Evolutionary conservation across 1,284 basidiomycete genomes (phyloP), one percentile per base, ranked within the genome.

Genomic region (Papiliotrema nemorosa): DNA sequence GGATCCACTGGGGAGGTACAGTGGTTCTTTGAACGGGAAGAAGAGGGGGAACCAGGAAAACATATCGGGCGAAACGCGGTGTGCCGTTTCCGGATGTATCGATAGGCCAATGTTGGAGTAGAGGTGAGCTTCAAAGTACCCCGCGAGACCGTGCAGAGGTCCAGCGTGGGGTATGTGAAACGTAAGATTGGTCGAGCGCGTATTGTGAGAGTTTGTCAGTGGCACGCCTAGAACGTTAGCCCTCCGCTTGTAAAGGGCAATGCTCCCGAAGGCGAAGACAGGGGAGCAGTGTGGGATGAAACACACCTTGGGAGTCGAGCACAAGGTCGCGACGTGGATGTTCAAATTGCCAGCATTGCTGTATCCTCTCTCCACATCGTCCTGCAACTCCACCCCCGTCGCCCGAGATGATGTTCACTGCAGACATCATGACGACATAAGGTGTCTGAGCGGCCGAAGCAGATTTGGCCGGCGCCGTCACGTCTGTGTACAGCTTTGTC

Each of bases 21-120:
- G 75, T 1, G 94, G 90, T 62, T 94, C 88, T 85, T 85, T 87
- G 68, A 93, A 82, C 1, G 94, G 94, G 75, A 99, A 96, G 77
- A 91, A 97, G 29, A 97, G 78, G 0, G 96, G 96, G 78, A 99
- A 99, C 96, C 96, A 99, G 64, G 90, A 94, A 54, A 97, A 79
- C 94, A 98, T 97, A 62, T 97, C 87, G 61, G 88, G 88, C 16
- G 88, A 90, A 47, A 92, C 80, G 44, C 82, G 75, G 49, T 88
- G 83, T 73, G 87, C 86, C 43, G 85, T 84, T 50, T 91, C 84
- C 0, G 96, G 96, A 70, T 97, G 92, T 44, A 96, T 99, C 62
- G 90, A 96, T 33, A 98, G 78, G 0, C 88, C 88, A 20, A 98
- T 80, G 59, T 87, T 85, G 35, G 83, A 84, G 70, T 97, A 99